Evolutionary conservation across 108 stramenopile species (phyloP).

Genomic region (Craspedostauros australis): DNA sequence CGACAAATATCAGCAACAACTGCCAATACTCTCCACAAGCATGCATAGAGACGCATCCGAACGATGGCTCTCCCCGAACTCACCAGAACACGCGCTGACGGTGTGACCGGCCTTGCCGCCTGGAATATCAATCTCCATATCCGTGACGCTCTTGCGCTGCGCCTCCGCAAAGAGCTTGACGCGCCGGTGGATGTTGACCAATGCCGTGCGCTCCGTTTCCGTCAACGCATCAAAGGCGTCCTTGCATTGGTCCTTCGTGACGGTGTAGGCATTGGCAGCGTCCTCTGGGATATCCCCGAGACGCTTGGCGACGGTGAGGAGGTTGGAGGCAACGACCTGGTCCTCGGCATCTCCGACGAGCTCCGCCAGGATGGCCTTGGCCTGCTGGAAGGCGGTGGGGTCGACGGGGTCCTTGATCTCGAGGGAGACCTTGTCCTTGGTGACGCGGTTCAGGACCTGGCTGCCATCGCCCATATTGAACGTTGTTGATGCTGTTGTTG

Average conservation of each 20-base stretch:
- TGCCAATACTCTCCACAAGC: constrained; percentile 3
- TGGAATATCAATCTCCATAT: constrained; percentile 89
- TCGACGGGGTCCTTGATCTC: constrained; percentile 89
- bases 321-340: constrained; percentile 24
- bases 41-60: constrained; percentile 2
- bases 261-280: constrained; percentile 26
- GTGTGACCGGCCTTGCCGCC: constrained; percentile 96
- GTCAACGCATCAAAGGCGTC: constrained; percentile 60
- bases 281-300: constrained; percentile 58
- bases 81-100: constrained; percentile 83
- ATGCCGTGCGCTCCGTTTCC: constrained; percentile 47
- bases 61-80: constrained; percentile 3
- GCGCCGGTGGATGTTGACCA: constrained; percentile 75
- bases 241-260: constrained; percentile 45
- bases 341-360: constrained; percentile 19
- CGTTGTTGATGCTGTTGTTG: neutral
- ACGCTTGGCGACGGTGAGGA: constrained; percentile 56
- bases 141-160: constrained; percentile 79
- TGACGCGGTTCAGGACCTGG: constrained; percentile 47
- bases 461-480: neutral
- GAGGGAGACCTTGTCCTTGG: constrained; percentile 54
- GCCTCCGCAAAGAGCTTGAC: constrained; percentile 86
- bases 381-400: constrained; percentile 70
- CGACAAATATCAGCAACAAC: neutral
- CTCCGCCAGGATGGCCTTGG: constrained; percentile 69